These are phyloP conservation scores for Ustilago nuda DNA, from an alignment of 1,284 basidiomycete species.

Conservation along the genomic window DNA sequence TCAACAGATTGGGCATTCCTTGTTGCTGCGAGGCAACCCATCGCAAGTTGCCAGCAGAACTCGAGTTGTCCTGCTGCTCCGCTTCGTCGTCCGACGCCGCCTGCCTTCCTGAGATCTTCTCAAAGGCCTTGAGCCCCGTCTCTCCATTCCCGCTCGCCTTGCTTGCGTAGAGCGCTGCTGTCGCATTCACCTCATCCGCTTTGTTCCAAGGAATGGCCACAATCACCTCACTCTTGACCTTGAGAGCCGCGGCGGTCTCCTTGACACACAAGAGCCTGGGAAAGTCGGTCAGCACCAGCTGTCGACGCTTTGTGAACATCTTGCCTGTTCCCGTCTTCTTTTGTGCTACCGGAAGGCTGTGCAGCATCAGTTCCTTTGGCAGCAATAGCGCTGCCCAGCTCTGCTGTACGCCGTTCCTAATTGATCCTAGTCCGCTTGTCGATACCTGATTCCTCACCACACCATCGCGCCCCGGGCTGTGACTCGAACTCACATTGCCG, in stretches of 20 bases:
- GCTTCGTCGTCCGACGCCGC: constrained; percentile 7
- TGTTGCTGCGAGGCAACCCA: constrained; percentile 10
- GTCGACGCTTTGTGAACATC: constrained; percentile 71
- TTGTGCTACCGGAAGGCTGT: constrained; percentile 58
- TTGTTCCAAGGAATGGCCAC: constrained; percentile 63
- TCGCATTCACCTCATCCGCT: constrained; percentile 31
- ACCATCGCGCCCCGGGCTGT: constrained; percentile 20
- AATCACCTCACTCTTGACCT: constrained; percentile 72
- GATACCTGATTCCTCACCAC: neutral
- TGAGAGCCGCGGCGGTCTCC: constrained; percentile 69
- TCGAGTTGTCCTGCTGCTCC: neutral
- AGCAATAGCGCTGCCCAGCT: constrained; percentile 60
- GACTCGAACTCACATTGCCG: constrained; percentile 5
- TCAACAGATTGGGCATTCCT: constrained; percentile 52
- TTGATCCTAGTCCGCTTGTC: neutral
- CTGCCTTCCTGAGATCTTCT: constrained; percentile 20
- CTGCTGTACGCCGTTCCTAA: constrained; percentile 23
- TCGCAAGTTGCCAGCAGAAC: constrained; percentile 2
- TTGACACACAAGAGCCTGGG: constrained; percentile 73
- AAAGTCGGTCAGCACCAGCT: constrained; percentile 73
- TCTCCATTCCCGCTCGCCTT: neutral
- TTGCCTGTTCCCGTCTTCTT: constrained; percentile 58
- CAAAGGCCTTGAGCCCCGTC: constrained; percentile 11
- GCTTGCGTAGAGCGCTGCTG: neutral
- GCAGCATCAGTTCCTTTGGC: constrained; percentile 61